These are phyloP conservation scores for Aciculosporium take DNA, from an alignment of 2,329 filamentous ascomycete species.

Conservation along the genomic window DNA sequence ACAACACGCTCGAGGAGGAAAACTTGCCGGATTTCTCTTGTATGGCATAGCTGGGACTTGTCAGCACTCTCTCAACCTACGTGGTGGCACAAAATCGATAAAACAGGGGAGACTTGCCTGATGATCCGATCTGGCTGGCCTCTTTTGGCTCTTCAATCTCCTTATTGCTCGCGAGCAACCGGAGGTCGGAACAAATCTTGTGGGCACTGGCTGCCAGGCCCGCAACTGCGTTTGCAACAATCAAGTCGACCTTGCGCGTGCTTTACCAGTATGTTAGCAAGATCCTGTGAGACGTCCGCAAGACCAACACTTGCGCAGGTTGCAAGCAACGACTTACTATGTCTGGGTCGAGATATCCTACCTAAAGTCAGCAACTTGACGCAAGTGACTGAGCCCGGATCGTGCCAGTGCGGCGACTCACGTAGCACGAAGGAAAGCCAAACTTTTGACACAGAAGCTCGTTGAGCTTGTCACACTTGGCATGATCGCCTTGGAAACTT, in stretches of 20 bases:
- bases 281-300: slow-evolving; percentile 1
- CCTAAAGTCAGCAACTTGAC: neutral
- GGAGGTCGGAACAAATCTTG: slow-evolving; percentile 60
- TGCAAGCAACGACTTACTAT: slow-evolving; percentile 17
- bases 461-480: slow-evolving; percentile 40
- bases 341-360: slow-evolving; percentile 48
- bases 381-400: slow-evolving; percentile 18
- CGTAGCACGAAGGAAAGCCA: slow-evolving; percentile 35
- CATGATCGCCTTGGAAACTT: slow-evolving; percentile 30
- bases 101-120: slow-evolving; percentile 1
- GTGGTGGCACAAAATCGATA: neutral
- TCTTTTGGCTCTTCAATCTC: slow-evolving; percentile 79
- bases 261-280: slow-evolving; percentile 2
- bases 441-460: slow-evolving; percentile 39
- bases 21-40: slow-evolving; percentile 10
- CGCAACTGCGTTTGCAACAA: slow-evolving; percentile 66
- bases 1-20: no score
- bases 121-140: slow-evolving; percentile 58
- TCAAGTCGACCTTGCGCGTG: slow-evolving; percentile 68
- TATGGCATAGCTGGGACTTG: slow-evolving; percentile 17
- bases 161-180: slow-evolving; percentile 61
- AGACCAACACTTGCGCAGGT: neutral
- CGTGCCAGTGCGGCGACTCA: slow-evolving; percentile 45
- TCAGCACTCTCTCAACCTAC: slow-evolving; percentile 30
- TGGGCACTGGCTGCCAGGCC: slow-evolving; percentile 63